phyloP scores from a whole-genome alignment of 2,329 filamentous ascomycete species.

The Sarocladium strictum region DNA sequence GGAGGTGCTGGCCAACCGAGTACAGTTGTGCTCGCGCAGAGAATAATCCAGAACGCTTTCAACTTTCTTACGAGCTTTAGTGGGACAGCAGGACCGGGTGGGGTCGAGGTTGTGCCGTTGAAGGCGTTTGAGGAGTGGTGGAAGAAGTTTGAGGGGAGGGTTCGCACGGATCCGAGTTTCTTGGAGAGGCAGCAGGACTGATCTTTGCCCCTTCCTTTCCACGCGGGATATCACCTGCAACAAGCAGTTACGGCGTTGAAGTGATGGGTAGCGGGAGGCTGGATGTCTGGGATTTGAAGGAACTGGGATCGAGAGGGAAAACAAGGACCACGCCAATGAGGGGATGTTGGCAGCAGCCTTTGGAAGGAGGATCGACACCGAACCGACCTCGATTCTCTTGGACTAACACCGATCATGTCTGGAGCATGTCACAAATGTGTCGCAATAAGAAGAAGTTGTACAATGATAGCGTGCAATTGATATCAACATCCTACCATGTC shows the following conservation, averaged over 20 bases:
- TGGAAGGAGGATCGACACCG: too few species aligned
- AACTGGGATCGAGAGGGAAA: too few species aligned
- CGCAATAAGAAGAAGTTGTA: neutral
- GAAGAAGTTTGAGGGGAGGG: constrained; percentile 85
- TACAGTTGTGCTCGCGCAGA: constrained; percentile 79
- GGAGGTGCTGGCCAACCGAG: constrained; percentile 45
- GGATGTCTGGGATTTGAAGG: too few species aligned
- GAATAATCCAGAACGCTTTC: constrained; percentile 95
- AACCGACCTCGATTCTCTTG: too few species aligned
- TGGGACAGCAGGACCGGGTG: constrained; percentile 50
- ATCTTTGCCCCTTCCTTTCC: neutral
- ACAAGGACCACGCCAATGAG: too few species aligned
- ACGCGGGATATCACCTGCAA: neutral
- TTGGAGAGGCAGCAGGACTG: constrained; percentile 56
- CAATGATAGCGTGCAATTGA: neutral
- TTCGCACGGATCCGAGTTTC: constrained; percentile 83
- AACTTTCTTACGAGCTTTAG: constrained; percentile 92
- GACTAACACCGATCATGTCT: too few species aligned
- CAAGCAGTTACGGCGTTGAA: neutral
- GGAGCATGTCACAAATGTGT: neutral
- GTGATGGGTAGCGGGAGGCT: too few species aligned
- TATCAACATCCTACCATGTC: neutral
- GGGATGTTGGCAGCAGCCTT: too few species aligned
- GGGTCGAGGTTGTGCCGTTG: constrained; percentile 83
- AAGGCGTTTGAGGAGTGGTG: constrained; percentile 98